Evolutionary conservation across 2,329 filamentous ascomycete species (phyloP), one percentile per base, ranked within the genome.

Genomic region (Pseudogymnoascus sp.): DNA sequence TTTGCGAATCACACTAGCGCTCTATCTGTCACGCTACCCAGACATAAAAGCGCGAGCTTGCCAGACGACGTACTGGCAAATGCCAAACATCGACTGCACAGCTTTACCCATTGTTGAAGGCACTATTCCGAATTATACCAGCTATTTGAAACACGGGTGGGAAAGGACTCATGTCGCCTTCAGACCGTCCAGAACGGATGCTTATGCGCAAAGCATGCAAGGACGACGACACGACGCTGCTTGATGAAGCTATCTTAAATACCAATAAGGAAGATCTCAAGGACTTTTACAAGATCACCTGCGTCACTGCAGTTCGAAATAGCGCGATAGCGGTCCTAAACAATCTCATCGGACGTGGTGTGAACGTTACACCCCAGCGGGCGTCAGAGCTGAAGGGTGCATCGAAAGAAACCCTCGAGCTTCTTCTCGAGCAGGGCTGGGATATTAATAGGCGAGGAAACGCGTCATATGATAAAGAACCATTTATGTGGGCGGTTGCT

Each of bases 381-480:
- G 34, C 62, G 21, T 16, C 7, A 23, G n/a, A 28, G 1, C 23
- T 37, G 1, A 34, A 10, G 23, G 61, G 54, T 1, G 21, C 43
- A 61, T 61, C 61, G 16, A 25, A 48, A 41, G 61, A 63, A 51
- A 43, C 62, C 16, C 64, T 65, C 54, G 64, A 65, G 62, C 54
- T 65, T 37, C 61, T 65, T 1, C 21, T 65, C 57, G 64, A 6
- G 23, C 43, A 65, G 1, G 62, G 62, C 25, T 65, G 64, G 64
- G 64, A 65, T 45, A 63, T 65, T 25, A 60, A 65, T 48, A 31
- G 4, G 14, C 64, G 37, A 41, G 21, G 48, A 11, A 3, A 1
- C 10, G 3, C 23, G 51, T 3, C 11, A 31, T 1, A 57, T 57
- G 36, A 45, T 36, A n/a, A 13, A 57, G 23, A 57, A 57, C 51